phyloP scores from a whole-genome alignment of 2,329 filamentous ascomycete species.

The Fusarium sp. region DNA sequence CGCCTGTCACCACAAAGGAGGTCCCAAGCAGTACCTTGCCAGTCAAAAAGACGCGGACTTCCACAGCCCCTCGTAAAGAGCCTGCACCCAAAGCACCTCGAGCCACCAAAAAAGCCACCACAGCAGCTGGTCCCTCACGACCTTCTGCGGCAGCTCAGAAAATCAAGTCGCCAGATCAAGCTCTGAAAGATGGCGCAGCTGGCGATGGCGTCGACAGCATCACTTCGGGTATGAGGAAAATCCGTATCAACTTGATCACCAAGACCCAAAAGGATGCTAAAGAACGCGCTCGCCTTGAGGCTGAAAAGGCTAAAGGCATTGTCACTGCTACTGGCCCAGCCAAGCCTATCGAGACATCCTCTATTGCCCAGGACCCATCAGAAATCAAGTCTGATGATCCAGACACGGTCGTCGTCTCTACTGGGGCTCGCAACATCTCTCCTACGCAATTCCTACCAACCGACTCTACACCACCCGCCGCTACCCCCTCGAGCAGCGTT shows the following conservation, averaged over 20 bases:
- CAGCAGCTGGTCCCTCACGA: slow-evolving; percentile 30
- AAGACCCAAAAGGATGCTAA: slow-evolving; percentile 68
- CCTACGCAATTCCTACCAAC: slow-evolving; percentile 25
- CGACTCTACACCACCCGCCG: slow-evolving; percentile 40
- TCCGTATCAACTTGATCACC: slow-evolving; percentile 71
- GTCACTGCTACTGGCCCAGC: slow-evolving; percentile 7
- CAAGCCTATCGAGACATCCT: neutral
- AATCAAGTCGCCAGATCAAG: slow-evolving; percentile 25
- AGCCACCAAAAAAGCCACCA: slow-evolving; percentile 52
- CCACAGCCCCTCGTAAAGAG: slow-evolving; percentile 59
- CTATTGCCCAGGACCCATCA: slow-evolving; percentile 3
- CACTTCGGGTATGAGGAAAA: slow-evolving; percentile 69
- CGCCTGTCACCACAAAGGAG: slow-evolving; percentile 56
- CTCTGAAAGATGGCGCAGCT: slow-evolving; percentile 26
- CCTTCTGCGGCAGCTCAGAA: slow-evolving; percentile 24
- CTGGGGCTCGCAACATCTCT: slow-evolving; percentile 15
- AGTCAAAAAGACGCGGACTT: slow-evolving; percentile 70
- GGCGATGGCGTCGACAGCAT: slow-evolving; percentile 64
- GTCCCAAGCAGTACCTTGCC: slow-evolving; percentile 57
- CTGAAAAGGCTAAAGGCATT: slow-evolving; percentile 28
- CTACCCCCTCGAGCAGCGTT: slow-evolving; percentile 42
- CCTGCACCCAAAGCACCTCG: slow-evolving; percentile 49
- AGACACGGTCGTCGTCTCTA: neutral
- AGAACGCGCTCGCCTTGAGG: slow-evolving; percentile 50
- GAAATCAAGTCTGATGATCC: neutral